These are phyloP conservation scores for Neurospora tetraspora DNA, from an alignment of 495 filamentous ascomycete genomes.

Conservation along the genomic window DNA sequence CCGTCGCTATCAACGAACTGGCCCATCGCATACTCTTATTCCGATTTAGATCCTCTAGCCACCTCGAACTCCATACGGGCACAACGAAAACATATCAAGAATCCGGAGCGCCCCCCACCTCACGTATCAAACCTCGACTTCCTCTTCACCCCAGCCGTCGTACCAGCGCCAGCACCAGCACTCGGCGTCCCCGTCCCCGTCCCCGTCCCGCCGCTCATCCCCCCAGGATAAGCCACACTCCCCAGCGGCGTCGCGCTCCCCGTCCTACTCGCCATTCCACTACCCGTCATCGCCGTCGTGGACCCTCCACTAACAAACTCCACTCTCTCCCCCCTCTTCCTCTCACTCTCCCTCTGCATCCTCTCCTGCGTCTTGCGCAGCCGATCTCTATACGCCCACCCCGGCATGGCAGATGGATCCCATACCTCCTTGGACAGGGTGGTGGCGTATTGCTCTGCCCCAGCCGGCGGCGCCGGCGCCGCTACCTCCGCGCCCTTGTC, in stretches of 20 bases:
- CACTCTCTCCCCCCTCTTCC: constrained; percentile 46
- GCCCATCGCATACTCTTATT: background rate
- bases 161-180: background rate
- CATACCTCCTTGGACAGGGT: constrained; percentile 58
- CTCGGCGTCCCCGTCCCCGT: background rate
- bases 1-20: background rate
- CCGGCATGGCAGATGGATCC: constrained; percentile 55
- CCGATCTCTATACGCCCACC: constrained; percentile 63
- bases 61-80: background rate
- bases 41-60: background rate
- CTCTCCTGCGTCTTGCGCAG: constrained; percentile 57
- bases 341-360: constrained; percentile 48
- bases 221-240: constrained; percentile 24
- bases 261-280: constrained; percentile 14
- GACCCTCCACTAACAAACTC: constrained; percentile 60
- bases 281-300: background rate
- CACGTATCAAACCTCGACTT: constrained; percentile 41
- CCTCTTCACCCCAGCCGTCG: constrained; percentile 18
- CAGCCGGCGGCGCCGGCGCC: background rate
- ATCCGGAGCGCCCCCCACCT: constrained; percentile 3
- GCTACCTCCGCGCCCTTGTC: background rate
- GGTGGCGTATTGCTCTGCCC: constrained; percentile 56
- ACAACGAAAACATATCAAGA: background rate
- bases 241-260: constrained; percentile 16
- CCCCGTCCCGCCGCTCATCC: constrained; percentile 14